These are phyloP conservation scores for Brettanomyces anomalus DNA, from an alignment of 805 yeast species.

Conservation along the genomic window DNA sequence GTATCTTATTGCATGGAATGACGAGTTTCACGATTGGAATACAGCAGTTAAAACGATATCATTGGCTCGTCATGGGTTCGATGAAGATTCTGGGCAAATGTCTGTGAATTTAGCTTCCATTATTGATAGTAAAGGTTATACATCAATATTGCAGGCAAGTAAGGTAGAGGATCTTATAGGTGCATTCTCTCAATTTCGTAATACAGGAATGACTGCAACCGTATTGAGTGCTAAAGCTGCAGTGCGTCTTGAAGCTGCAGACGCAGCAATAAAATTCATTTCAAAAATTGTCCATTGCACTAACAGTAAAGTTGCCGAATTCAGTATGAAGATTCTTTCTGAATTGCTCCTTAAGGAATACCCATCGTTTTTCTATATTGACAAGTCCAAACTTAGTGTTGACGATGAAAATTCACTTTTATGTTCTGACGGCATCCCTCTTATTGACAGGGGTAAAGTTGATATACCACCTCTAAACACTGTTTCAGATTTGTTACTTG, in stretches of 20 bases:
- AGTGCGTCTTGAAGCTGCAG: constrained; percentile 37
- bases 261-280: constrained; percentile 44
- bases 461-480: too few relatives aligned
- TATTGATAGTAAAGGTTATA: constrained; percentile 7
- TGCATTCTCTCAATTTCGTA: not conserved
- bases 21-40: constrained; percentile 57
- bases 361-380: not conserved
- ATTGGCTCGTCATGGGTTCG: constrained; percentile 15
- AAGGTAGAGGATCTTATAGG: constrained; percentile 12
- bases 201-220: constrained; percentile 46
- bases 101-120: not conserved
- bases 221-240: constrained; percentile 43
- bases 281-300: constrained; percentile 30
- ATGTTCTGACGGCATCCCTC: too few relatives aligned
- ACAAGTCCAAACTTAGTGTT: too few relatives aligned
- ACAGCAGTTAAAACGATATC: constrained; percentile 15
- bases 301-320: constrained; percentile 28
- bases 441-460: too few relatives aligned
- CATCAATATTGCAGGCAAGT: constrained; percentile 31
- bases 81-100: not conserved
- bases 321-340: constrained; percentile 34
- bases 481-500: too few relatives aligned
- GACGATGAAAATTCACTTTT: too few relatives aligned
- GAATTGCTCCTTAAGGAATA: constrained; percentile 30
- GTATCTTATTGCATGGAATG: constrained; percentile 64